Conservation (phyloP, 306 rosid genomes). For the Quillaja saponaria region DNA sequence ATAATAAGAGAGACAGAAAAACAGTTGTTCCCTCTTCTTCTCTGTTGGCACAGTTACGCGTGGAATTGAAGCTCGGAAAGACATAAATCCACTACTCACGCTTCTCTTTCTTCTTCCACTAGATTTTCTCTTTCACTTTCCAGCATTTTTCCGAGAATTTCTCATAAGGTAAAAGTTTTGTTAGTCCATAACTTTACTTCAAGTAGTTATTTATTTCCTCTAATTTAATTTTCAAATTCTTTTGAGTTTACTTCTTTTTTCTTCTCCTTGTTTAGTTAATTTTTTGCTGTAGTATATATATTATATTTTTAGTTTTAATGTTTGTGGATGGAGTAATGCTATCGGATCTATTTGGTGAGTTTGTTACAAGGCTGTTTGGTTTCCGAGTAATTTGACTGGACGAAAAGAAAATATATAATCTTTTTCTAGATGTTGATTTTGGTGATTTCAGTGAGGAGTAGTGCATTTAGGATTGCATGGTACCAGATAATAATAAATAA, state of each 20-base stretch:
- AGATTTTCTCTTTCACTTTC: slow-evolving; percentile 26
- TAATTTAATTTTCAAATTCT: background rate
- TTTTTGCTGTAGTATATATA: background rate
- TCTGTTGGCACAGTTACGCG: slow-evolving; percentile 35
- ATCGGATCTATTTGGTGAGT: slow-evolving; percentile 48
- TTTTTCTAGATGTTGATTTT: background rate
- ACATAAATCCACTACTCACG: slow-evolving; percentile 12
- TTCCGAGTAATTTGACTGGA: slow-evolving; percentile 11
- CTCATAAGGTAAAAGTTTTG: slow-evolving; percentile 43
- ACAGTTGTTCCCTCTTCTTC: background rate
- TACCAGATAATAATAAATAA: too few relatives aligned
- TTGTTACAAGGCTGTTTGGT: slow-evolving; percentile 22
- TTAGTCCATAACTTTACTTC: slow-evolving; percentile 18
- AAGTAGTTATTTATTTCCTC: background rate
- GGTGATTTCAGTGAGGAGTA: background rate
- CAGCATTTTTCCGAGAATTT: slow-evolving; percentile 45
- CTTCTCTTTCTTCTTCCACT: background rate
- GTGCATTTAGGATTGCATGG: background rate
- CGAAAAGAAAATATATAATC: background rate
- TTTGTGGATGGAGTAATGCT: slow-evolving; percentile 10
- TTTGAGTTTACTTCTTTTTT: background rate
- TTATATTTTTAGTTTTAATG: background rate
- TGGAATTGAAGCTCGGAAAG: slow-evolving; percentile 27
- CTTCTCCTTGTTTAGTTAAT: background rate
- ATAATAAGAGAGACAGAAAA: too few relatives aligned